A percentile compares a stretch with the other conserved stretches of the same genome.
These are phyloP conservation scores for Fusarium praegraminearum DNA, from an alignment of 2,329 filamentous ascomycete genomes.

Conservation along the genomic window DNA sequence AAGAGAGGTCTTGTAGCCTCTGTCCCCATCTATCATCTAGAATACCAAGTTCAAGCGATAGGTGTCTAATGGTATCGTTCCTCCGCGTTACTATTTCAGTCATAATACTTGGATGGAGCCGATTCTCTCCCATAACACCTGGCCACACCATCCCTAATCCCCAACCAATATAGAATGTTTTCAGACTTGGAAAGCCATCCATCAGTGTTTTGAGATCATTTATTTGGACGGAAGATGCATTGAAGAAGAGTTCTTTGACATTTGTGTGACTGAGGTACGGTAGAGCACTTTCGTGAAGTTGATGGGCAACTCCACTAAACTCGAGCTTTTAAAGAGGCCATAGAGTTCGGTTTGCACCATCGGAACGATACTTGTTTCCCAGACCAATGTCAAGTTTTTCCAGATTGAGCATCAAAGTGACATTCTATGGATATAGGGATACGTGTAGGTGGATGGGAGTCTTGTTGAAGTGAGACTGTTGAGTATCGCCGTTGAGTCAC, in stretches of 20 bases:
- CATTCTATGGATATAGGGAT: too few species aligned
- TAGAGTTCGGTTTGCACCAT: background rate
- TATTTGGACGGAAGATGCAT: fast-evolving
- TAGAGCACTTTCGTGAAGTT: too few species aligned
- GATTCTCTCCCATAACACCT: background rate
- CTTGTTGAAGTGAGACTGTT: background rate
- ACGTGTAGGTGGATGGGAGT: too few species aligned
- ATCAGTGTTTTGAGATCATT: background rate
- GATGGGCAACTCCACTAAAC: background rate
- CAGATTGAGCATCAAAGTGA: background rate
- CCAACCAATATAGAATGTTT: background rate
- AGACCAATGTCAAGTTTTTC: background rate
- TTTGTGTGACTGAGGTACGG: background rate
- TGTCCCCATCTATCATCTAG: too few species aligned
- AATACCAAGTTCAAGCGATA: background rate
- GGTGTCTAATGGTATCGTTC: background rate
- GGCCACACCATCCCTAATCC: background rate
- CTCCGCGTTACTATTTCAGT: background rate
- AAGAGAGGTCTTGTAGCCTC: background rate
- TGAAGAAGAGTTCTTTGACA: background rate
- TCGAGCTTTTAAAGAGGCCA: background rate
- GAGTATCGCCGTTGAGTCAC: too few species aligned
- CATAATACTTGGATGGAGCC: background rate
- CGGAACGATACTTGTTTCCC: fast-evolving
- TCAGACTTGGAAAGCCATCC: background rate